Evolutionary conservation across 2,329 filamentous ascomycete genomes (phyloP).

Genomic region (Sclerotinia nivalis): DNA sequence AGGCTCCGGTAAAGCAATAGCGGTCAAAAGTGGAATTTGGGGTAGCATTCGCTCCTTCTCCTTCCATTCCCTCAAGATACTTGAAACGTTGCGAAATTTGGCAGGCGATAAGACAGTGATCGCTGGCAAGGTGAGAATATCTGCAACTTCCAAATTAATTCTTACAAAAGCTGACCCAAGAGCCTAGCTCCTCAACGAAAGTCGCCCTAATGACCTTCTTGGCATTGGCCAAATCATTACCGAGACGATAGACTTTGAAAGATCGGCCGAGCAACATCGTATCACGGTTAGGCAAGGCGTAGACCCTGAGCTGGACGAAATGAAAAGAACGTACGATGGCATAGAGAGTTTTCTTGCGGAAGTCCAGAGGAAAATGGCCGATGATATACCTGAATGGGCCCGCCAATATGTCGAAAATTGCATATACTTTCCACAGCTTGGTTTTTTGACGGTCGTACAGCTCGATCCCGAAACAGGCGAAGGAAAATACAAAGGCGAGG

Average conservation of each 20-base stretch:
- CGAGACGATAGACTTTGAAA: constrained; percentile 76
- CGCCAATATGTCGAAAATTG: constrained; percentile 65
- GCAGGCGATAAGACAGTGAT: constrained; percentile 52
- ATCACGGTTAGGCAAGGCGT: constrained; percentile 73
- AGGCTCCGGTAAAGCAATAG: constrained; percentile 39
- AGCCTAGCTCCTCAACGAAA: constrained; percentile 56
- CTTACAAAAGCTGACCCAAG: constrained; percentile 8
- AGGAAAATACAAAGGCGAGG: constrained; percentile 63
- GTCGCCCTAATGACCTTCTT: constrained; percentile 61
- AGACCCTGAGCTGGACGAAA: constrained; percentile 71
- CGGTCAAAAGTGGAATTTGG: constrained; percentile 71
- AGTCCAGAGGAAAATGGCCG: constrained; percentile 64
- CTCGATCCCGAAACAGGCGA: constrained; percentile 59
- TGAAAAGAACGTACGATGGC: constrained; percentile 76
- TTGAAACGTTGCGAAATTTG: constrained; percentile 61
- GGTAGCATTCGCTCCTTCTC: constrained; percentile 70
- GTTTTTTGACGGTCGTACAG: constrained; percentile 78
- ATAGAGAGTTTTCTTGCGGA: constrained; percentile 72
- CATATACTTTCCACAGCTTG: constrained; percentile 87
- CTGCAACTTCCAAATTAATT: neutral
- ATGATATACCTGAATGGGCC: constrained; percentile 61
- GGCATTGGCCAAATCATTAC: constrained; percentile 70
- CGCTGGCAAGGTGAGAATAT: constrained; percentile 53
- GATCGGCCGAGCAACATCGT: constrained; percentile 65
- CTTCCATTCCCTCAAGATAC: constrained; percentile 68